Conservation (phyloP, 768 basidiomycete genomes). For the Calocybe cyanea region DNA sequence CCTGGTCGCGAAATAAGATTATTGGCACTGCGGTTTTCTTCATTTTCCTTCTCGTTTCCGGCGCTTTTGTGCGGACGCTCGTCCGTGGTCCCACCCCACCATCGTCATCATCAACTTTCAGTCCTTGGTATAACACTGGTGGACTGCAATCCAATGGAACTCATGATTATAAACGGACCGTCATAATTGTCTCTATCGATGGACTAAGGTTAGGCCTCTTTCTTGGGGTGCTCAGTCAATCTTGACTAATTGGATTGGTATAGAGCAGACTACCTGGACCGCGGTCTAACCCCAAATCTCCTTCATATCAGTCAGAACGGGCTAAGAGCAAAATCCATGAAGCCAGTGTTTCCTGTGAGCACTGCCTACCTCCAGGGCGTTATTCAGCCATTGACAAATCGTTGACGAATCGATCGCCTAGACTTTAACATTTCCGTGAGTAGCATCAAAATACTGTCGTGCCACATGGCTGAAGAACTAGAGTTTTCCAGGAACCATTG, state of each 20-base stretch:
- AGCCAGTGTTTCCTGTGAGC: conserved; percentile 82
- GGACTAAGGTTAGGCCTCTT: conserved; percentile 58
- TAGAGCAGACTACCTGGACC: conserved; percentile 85
- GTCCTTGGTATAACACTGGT: conserved; percentile 33
- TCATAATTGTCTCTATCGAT: conserved; percentile 83
- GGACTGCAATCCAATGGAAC: conserved; percentile 73
- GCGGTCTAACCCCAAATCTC: conserved; percentile 81
- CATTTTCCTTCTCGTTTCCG: conserved; percentile 40
- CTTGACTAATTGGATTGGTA: conserved; percentile 10
- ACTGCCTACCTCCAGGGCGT: not conserved
- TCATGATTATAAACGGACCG: conserved; percentile 75
- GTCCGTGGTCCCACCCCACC: conserved; percentile 24
- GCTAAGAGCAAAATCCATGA: conserved; percentile 83
- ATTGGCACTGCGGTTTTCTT: conserved; percentile 32
- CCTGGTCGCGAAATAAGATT: conserved; percentile 39
- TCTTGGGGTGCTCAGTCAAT: not conserved
- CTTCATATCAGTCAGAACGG: conserved; percentile 79
- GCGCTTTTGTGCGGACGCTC: conserved; percentile 35
- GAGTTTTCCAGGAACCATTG: conserved; percentile 71
- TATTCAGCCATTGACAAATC: no score
- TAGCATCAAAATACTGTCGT: conserved; percentile 10
- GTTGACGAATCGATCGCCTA: conserved; percentile 9
- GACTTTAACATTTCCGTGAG: conserved; percentile 88
- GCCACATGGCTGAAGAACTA: not conserved
- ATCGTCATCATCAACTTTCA: conserved; percentile 19